Conservation (phyloP, 257 asterid genomes). For the Plantago major region DNA sequence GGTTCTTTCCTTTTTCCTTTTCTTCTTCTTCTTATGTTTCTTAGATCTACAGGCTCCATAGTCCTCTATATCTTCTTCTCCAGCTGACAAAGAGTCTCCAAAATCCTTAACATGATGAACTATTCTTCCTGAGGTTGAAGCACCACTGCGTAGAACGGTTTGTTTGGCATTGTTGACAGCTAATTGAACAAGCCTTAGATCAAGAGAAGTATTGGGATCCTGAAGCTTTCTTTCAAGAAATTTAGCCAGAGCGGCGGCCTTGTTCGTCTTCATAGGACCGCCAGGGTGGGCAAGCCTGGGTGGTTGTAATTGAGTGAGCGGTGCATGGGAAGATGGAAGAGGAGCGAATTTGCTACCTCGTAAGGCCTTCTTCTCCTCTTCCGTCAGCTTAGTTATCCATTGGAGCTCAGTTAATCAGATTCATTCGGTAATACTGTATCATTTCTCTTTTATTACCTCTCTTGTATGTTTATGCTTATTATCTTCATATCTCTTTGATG, state of each 20-base stretch:
- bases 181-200: constrained; percentile 69
- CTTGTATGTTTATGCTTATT: too few species aligned
- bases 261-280: constrained; percentile 90
- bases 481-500: too few species aligned
- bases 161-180: constrained; percentile 82
- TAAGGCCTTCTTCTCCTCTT: constrained; percentile 82
- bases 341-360: constrained; percentile 98
- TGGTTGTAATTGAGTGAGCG: constrained; percentile 35
- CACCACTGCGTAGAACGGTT: constrained; percentile 68
- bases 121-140: constrained; percentile 66
- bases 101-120: constrained; percentile 78
- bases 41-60: constrained; percentile 21
- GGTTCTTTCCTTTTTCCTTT: constrained; percentile 41
- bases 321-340: constrained; percentile 56
- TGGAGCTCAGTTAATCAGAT: too few species aligned
- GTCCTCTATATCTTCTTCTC: constrained; percentile 26
- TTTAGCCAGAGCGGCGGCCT: constrained; percentile 95
- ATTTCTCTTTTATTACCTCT: too few species aligned
- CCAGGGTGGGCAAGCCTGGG: constrained; percentile 94
- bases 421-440: too few species aligned
- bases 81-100: constrained; percentile 52
- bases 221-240: constrained; percentile 83
- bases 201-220: constrained; percentile 72
- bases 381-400: too few species aligned
- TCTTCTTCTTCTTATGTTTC: constrained; percentile 48